These are phyloP conservation scores for Mycena venus DNA, from an alignment of 768 basidiomycete genomes.

Conservation along the genomic window DNA sequence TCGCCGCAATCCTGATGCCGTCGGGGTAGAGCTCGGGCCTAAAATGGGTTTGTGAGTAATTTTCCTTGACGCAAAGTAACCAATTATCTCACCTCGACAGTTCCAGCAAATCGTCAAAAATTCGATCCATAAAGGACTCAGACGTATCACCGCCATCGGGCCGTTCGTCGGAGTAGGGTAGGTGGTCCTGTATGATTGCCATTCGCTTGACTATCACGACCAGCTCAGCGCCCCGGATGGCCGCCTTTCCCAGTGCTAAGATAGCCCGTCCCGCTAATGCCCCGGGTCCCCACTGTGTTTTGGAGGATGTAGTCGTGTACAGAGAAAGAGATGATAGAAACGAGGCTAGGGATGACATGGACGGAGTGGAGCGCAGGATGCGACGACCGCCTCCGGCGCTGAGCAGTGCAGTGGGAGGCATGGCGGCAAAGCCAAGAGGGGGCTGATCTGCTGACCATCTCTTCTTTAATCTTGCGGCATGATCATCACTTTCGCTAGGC, in stretches of 20 bases:
- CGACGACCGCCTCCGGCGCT: neutral
- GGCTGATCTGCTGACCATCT: neutral
- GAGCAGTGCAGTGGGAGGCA: neutral
- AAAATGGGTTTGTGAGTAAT: neutral
- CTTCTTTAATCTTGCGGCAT: neutral
- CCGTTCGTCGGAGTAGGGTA: constrained; percentile 32
- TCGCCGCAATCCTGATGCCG: constrained; percentile 29
- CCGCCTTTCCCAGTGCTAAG: constrained; percentile 41
- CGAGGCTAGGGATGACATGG: constrained; percentile 18
- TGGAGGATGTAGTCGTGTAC: constrained; percentile 23
- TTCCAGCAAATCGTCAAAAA: constrained; percentile 46
- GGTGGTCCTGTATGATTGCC: constrained; percentile 29
- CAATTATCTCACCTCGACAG: constrained; percentile 37
- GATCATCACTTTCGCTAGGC: no score
- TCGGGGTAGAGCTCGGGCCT: constrained; percentile 36
- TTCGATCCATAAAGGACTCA: constrained; percentile 21
- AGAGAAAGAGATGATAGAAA: constrained; percentile 23
- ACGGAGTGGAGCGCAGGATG: constrained; percentile 12
- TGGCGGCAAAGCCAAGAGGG: neutral
- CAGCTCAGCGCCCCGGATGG: constrained; percentile 41
- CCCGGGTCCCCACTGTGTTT: constrained; percentile 38
- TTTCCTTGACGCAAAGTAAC: neutral
- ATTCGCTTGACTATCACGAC: constrained; percentile 39
- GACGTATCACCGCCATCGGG: constrained; percentile 8
- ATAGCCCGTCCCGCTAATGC: constrained; percentile 43